These are phyloP conservation scores for Goniomonas avonlea DNA, from an alignment of 78 protist genomes.

Conservation along the genomic window DNA sequence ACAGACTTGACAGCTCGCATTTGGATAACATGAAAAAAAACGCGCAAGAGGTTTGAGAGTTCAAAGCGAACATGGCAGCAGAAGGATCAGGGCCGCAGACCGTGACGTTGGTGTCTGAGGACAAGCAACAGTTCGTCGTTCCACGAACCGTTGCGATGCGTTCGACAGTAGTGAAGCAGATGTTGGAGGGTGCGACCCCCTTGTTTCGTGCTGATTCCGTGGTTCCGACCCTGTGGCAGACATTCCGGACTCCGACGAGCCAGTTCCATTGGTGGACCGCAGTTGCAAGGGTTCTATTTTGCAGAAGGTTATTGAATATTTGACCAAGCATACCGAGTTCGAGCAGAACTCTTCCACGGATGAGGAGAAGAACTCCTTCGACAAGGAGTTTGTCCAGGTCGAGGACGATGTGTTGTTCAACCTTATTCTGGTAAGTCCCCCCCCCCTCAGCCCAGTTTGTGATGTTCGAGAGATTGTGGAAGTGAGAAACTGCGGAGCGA, in stretches of 20 bases:
- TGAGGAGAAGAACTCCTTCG: constrained; percentile 12
- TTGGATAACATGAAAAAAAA: no score
- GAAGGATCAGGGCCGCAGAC: no score
- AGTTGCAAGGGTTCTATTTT: not conserved
- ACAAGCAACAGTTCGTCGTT: constrained; percentile 11
- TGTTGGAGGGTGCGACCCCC: constrained; percentile 23
- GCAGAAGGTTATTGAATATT: constrained; percentile 15
- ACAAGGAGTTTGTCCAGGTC: constrained; percentile 11
- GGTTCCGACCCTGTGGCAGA: not conserved
- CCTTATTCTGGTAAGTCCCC: not conserved
- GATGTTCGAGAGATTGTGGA: no score
- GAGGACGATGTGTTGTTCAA: constrained; percentile 15
- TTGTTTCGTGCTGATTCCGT: not conserved
- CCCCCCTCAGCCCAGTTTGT: no score
- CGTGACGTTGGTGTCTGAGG: not conserved
- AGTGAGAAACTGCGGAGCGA: no score
- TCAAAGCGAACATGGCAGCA: no score
- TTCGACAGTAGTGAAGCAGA: constrained; percentile 16
- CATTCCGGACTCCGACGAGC: constrained; percentile 22
- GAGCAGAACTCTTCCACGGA: not conserved
- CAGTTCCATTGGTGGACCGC: constrained; percentile 20
- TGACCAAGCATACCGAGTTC: constrained; percentile 19
- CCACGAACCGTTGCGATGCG: constrained; percentile 21
- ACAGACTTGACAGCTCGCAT: no score
- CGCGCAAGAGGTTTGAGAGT: no score